Evolutionary conservation across 78 protist genomes (phyloP).

Genomic region (Dictyostelium capitatum): DNA sequence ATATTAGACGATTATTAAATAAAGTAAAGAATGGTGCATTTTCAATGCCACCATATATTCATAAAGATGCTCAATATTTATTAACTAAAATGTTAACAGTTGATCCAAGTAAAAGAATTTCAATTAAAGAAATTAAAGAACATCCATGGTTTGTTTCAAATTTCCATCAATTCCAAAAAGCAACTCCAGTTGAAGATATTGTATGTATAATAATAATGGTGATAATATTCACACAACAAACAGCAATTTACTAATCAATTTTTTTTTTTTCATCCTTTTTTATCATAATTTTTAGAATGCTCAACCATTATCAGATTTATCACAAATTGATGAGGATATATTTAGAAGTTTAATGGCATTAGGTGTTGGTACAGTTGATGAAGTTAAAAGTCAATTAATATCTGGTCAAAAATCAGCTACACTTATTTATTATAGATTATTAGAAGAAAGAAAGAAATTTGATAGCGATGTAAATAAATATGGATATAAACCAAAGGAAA

Average conservation of each 20-base stretch:
- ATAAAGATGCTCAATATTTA: constrained; percentile 79
- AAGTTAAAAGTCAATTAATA: constrained; percentile 47
- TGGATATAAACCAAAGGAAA: constrained; percentile 62
- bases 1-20: constrained; percentile 77
- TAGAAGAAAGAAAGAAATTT: constrained; percentile 78
- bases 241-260: background rate
- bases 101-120: constrained; percentile 86
- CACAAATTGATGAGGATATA: constrained; percentile 56
- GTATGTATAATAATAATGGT: background rate
- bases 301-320: constrained; percentile 46
- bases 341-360: constrained; percentile 76
- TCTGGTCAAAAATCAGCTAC: constrained; percentile 39
- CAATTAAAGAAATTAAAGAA: constrained; percentile 82
- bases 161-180: constrained; percentile 14
- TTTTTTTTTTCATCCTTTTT: background rate
- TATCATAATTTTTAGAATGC: background rate
- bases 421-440: constrained; percentile 70
- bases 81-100: constrained; percentile 88
- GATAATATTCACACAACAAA: background rate
- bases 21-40: constrained; percentile 87
- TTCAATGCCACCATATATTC: constrained; percentile 84
- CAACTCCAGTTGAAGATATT: constrained; percentile 45
- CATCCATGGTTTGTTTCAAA: constrained; percentile 91
- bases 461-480: constrained; percentile 70
- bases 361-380: constrained; percentile 72